Evolutionary conservation across 2,329 filamentous ascomycete species (phyloP).

Genomic region (Stenocarpella maydis): DNA sequence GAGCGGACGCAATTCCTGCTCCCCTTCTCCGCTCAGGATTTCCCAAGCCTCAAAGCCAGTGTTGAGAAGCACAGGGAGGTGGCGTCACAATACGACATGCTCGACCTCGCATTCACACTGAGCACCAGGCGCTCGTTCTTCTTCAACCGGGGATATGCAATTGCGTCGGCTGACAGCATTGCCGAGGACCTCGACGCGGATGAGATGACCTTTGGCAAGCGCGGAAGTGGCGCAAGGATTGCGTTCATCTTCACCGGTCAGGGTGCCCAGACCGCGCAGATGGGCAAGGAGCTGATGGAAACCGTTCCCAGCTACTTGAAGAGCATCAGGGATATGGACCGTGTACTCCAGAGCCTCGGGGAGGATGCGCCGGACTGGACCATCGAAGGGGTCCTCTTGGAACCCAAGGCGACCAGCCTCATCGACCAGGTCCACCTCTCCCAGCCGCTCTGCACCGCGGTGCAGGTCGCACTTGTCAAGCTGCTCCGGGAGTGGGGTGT

Average conservation of each 20-base stretch:
- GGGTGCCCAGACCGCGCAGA: constrained; percentile 44
- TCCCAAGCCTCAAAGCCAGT: neutral
- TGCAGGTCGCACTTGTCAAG: constrained; percentile 47
- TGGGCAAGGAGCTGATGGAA: constrained; percentile 39
- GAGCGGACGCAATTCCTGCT: constrained; percentile 34
- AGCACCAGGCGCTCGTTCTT: neutral
- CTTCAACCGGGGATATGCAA: neutral
- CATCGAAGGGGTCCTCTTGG: constrained; percentile 39
- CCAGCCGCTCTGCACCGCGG: constrained; percentile 39
- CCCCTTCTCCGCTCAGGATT: constrained; percentile 8
- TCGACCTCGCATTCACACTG: constrained; percentile 10
- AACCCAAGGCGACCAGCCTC: constrained; percentile 31
- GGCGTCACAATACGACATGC: neutral
- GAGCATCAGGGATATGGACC: neutral
- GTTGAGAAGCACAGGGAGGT: neutral
- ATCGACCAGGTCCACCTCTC: constrained; percentile 41
- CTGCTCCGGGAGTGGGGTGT: constrained; percentile 38
- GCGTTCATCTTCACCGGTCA: constrained; percentile 46
- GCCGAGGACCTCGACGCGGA: neutral
- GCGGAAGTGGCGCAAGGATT: neutral
- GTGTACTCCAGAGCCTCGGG: neutral
- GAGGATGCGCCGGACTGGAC: constrained; percentile 40
- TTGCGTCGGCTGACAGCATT: neutral
- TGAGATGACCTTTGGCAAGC: neutral
- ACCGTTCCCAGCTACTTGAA: constrained; percentile 37